Base-by-base conservation (phyloP, 129 eudicot species). In the Sambucus nigra region DNA sequence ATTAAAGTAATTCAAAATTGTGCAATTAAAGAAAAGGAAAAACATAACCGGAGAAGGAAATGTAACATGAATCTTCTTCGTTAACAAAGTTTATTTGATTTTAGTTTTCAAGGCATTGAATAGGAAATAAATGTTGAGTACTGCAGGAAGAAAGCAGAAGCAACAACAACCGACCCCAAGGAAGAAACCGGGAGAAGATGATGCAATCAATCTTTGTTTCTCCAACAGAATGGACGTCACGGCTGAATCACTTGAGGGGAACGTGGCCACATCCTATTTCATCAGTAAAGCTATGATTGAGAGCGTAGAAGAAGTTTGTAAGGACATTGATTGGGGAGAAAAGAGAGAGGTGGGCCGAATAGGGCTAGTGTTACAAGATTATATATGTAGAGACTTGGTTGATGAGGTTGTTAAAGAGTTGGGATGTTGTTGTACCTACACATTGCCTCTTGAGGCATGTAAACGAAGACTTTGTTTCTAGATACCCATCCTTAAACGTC, bases 271-370 rank as follows among this genome's bases (percentile, higher is more conserved):
- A n/a, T n/a, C 52, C 6, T 38, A 17, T 7, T 65, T 74, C 74
- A 56, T 69, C 48, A 74, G 69, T 51, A 55, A 73, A 45, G 72
- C 78, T 0, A 57, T 70, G 78, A 48, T 49, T 8, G 58, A 79
- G 25, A 70, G 69, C 25, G 81, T 79, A 21, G 61, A 55, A 1
- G 78, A 79, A 62, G 81, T 74, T 5, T 74, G 86, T 35, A 53
- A 29, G 9, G 78, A 74, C 66, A 61, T 74, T 20, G 72, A 22
- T 1, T 74, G 69, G 69, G 81, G 86, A 16, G 71, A 79, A 24
- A 70, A 60, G 68, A 71, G 68, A 32, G 81, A 79, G 55, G 53
- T 62, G 31, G 74, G 66, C n/a, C 63, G 71, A 47, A 57, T 79
- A 21, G 86, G 72, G 16, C 15, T 79, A 39, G 62, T 26, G 4